phyloP scores from a whole-genome alignment of 345 rosid species.

The Psidium guajava region DNA sequence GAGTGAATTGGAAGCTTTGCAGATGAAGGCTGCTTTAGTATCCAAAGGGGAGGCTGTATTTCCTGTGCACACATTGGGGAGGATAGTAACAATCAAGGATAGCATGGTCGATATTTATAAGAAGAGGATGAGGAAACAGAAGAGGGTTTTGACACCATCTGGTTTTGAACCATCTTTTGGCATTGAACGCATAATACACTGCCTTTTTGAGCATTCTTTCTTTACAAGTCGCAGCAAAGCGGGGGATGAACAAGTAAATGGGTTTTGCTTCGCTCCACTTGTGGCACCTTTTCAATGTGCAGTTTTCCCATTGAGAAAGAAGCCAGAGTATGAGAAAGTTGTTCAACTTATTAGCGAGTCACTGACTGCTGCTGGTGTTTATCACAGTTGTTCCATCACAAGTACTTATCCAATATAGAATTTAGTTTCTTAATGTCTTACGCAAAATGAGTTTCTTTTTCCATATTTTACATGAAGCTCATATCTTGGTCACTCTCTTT shows the following conservation, averaged over 20 bases:
- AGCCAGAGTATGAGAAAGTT: slow-evolving; percentile 36
- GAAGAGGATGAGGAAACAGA: slow-evolving; percentile 31
- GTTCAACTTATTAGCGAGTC: slow-evolving; percentile 53
- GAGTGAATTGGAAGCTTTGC: slow-evolving; percentile 81
- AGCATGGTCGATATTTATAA: slow-evolving; percentile 62
- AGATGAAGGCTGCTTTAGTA: slow-evolving; percentile 28
- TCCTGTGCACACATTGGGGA: not conserved
- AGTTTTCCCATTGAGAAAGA: slow-evolving; percentile 82
- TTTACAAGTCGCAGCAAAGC: slow-evolving; percentile 74
- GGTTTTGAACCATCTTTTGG: slow-evolving; percentile 90
- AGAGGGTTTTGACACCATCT: slow-evolving; percentile 77
- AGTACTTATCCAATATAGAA: slow-evolving; percentile 17
- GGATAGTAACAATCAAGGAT: slow-evolving; percentile 54
- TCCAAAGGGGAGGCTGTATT: too few species aligned
- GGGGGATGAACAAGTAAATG: slow-evolving; percentile 45
- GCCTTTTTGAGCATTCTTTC: slow-evolving; percentile 80
- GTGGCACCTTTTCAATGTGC: slow-evolving; percentile 88
- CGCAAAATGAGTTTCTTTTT: too few species aligned
- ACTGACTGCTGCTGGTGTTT: slow-evolving; percentile 47
- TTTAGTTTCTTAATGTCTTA: too few species aligned
- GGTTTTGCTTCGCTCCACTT: slow-evolving; percentile 76
- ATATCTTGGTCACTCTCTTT: too few species aligned
- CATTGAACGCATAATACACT: slow-evolving; percentile 79
- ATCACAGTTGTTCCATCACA: slow-evolving; percentile 35
- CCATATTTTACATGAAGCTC: too few species aligned